These are phyloP conservation scores for Eustoma russellianum DNA, from an alignment of 257 asterid species.

Conservation along the genomic window DNA sequence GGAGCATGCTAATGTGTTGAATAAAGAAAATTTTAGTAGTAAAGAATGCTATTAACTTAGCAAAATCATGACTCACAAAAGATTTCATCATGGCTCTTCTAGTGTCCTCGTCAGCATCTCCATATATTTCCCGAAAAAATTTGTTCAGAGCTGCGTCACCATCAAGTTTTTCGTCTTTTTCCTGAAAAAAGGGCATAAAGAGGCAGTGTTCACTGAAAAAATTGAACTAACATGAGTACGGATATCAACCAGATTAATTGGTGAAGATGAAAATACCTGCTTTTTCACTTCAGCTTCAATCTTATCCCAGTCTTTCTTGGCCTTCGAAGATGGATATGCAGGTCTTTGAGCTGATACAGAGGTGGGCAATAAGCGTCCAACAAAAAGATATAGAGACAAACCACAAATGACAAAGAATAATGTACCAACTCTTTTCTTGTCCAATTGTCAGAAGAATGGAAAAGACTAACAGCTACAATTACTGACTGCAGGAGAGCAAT, in stretches of 20 bases:
- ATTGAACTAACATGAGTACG: no score
- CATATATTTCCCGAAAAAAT: slow-evolving; percentile 77
- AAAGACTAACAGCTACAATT: no score
- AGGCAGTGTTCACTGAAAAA: no score
- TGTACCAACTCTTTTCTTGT: no score
- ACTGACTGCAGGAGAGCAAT: no score
- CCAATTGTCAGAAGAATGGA: no score
- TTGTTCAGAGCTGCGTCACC: slow-evolving; percentile 98
- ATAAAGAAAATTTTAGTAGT: no score
- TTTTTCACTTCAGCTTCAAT: slow-evolving; percentile 79
- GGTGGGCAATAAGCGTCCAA: background rate
- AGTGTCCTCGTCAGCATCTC: slow-evolving; percentile 88
- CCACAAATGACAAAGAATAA: no score
- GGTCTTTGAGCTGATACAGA: slow-evolving; percentile 49
- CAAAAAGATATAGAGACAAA: no score
- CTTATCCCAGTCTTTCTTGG: slow-evolving; percentile 84
- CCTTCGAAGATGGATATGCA: slow-evolving; percentile 77
- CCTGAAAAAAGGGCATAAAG: no score
- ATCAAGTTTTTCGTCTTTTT: slow-evolving; percentile 89
- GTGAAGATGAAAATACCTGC: slow-evolving; percentile 41
- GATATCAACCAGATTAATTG: background rate
- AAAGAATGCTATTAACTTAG: no score
- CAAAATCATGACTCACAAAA: slow-evolving; percentile 46
- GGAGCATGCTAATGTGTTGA: no score
- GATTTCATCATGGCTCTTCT: slow-evolving; percentile 99